Percentiles rank a stretch among this genome's conserved stretches.
Conservation (phyloP, 1,284 basidiomycete species). For the Rhodotorula sp. region DNA sequence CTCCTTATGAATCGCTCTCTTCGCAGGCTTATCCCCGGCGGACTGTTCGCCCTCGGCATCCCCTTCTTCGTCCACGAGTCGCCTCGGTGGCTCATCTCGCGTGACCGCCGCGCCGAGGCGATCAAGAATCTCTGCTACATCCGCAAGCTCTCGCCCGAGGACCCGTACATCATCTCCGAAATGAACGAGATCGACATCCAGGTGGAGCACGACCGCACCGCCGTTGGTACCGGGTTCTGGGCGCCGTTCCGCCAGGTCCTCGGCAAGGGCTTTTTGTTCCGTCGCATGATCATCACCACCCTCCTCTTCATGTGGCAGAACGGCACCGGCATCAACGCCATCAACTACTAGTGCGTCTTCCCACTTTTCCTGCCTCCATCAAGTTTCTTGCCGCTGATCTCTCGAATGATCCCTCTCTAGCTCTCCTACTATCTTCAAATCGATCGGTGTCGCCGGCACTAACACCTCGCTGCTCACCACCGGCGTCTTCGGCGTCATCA, state of each 20-base stretch:
- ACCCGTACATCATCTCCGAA: constrained; percentile 30
- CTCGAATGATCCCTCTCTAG: background rate
- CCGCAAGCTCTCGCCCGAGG: constrained; percentile 22
- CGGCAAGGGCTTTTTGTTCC: constrained; percentile 20
- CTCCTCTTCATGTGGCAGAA: constrained; percentile 38
- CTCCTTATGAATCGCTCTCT: background rate
- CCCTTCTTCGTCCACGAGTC: constrained; percentile 58
- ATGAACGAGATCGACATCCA: constrained; percentile 38
- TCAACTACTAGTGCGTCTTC: constrained; percentile 6
- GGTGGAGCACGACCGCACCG: constrained; percentile 34
- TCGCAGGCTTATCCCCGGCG: constrained; percentile 55
- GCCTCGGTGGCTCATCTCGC: constrained; percentile 62
- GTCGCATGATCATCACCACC: constrained; percentile 49
- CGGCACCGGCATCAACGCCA: constrained; percentile 41
- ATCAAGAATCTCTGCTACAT: constrained; percentile 56
- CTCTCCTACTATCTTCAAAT: constrained; percentile 59
- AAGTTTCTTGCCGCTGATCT: no score
- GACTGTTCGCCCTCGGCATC: constrained; percentile 56
- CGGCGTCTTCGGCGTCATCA: constrained; percentile 55
- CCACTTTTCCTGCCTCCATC: no score
- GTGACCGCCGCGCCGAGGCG: constrained; percentile 57
- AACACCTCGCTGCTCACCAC: constrained; percentile 54
- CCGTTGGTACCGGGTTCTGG: constrained; percentile 33
- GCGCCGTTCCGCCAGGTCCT: constrained; percentile 34
- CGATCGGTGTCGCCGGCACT: constrained; percentile 59